These are phyloP conservation scores for Diaporthe citrichinensis DNA, from an alignment of 2,329 filamentous ascomycete genomes.

Conservation along the genomic window DNA sequence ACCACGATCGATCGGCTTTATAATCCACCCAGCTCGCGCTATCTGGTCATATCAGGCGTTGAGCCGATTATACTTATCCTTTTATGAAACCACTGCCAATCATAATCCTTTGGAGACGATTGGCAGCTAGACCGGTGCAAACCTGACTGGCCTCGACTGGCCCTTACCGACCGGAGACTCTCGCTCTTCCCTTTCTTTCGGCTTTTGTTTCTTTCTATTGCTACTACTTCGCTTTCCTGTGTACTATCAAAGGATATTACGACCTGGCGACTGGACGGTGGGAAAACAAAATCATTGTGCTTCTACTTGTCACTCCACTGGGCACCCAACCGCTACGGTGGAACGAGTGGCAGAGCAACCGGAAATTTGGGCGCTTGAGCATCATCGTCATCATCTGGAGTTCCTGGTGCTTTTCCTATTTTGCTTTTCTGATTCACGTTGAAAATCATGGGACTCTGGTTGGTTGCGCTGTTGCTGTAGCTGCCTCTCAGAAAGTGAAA, in stretches of 20 bases:
- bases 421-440: neutral
- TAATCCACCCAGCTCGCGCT: constrained; percentile 26
- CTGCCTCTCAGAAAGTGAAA: neutral
- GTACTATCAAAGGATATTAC: constrained; percentile 12
- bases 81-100: neutral
- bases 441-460: neutral
- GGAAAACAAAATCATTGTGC: neutral
- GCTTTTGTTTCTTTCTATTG: neutral
- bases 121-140: neutral
- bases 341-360: neutral
- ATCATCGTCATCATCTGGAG: constrained; percentile 30
- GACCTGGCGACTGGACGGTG: neutral
- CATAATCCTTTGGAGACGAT: neutral
- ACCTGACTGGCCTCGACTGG: too few relatives aligned
- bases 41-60: neutral
- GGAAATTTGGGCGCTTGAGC: neutral
- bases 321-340: neutral
- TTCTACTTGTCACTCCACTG: neutral
- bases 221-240: neutral
- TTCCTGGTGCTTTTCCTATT: constrained; percentile 14
- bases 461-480: neutral
- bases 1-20: neutral
- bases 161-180: neutral
- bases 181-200: neutral
- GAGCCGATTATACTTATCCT: neutral